Conservation (phyloP, 1,139 yeast species). For the Chernovozyma sophiae-reginae region DNA sequence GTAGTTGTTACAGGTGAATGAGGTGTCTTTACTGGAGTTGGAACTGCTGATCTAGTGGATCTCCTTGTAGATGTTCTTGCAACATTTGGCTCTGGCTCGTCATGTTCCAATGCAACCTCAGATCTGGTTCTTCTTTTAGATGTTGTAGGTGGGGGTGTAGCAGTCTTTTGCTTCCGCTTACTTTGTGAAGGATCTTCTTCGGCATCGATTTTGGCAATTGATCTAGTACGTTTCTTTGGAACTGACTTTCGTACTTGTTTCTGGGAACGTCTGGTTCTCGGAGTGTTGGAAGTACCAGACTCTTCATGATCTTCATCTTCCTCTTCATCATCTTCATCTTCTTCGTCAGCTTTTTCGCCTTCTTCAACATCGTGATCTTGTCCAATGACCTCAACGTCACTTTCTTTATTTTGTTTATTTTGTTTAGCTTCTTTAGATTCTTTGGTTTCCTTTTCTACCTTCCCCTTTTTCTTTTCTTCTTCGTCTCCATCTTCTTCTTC, state of each 20-base stretch:
- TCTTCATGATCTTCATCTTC: slow-evolving; percentile 2
- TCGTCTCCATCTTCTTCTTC: neutral
- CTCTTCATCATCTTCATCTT: slow-evolving; percentile 13
- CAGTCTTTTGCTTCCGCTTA: slow-evolving; percentile 3
- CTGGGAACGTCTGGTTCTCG: slow-evolving; percentile 7
- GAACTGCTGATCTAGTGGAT: slow-evolving; percentile 20
- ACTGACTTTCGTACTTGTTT: slow-evolving; percentile 9
- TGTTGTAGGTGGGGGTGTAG: slow-evolving; percentile 10
- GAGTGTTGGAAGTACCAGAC: slow-evolving; percentile 5
- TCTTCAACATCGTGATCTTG: slow-evolving; percentile 4
- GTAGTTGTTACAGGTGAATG: slow-evolving; percentile 7
- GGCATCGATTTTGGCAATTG: slow-evolving; percentile 19
- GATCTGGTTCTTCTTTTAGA: slow-evolving; percentile 24
- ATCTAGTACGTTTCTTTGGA: slow-evolving; percentile 27
- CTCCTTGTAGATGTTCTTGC: slow-evolving; percentile 17
- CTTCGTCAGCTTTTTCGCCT: slow-evolving; percentile 14
- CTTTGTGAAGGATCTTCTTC: slow-evolving; percentile 11
- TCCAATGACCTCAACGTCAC: slow-evolving; percentile 7
- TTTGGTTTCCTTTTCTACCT: neutral
- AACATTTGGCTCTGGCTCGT: slow-evolving; percentile 7
- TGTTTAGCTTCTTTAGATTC: neutral
- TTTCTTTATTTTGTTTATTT: slow-evolving; percentile 5
- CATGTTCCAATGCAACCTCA: slow-evolving; percentile 14
- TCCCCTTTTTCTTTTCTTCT: neutral
- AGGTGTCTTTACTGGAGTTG: slow-evolving; percentile 6